Evolutionary conservation across 257 asterid genomes (phyloP).

Genomic region (Agastache rugosa): DNA sequence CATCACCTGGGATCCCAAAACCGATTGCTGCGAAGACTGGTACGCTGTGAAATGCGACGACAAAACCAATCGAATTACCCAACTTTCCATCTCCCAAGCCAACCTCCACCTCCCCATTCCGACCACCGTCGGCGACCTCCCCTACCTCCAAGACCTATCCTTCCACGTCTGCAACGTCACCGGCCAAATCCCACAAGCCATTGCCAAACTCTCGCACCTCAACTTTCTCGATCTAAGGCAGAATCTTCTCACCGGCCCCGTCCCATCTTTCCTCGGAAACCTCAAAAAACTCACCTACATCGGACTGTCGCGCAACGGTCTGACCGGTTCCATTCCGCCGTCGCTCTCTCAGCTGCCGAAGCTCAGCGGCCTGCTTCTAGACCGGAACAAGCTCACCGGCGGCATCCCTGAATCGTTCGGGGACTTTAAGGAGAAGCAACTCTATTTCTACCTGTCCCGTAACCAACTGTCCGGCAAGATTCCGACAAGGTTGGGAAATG

Average conservation of each 20-base stretch:
- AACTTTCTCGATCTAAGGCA: slow-evolving; percentile 25
- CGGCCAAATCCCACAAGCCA: slow-evolving; percentile 53
- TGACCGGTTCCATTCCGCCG: slow-evolving; percentile 52
- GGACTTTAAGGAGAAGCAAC: slow-evolving; percentile 29
- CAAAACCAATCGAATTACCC: slow-evolving; percentile 39
- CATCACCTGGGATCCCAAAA: slow-evolving; percentile 59
- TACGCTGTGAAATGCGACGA: slow-evolving; percentile 36
- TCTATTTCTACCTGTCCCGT: slow-evolving; percentile 45
- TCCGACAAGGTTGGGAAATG: slow-evolving; percentile 39
- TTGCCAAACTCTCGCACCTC: slow-evolving; percentile 48
- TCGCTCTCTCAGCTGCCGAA: slow-evolving; percentile 42
- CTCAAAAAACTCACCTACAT: slow-evolving; percentile 43
- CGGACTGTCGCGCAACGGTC: not conserved
- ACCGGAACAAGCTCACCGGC: slow-evolving; percentile 41
- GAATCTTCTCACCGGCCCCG: slow-evolving; percentile 43
- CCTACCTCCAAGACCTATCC: slow-evolving; percentile 37
- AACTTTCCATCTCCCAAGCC: slow-evolving; percentile 33
- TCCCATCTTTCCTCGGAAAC: slow-evolving; percentile 45
- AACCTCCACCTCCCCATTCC: slow-evolving; percentile 47
- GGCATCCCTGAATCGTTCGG: slow-evolving; percentile 54
- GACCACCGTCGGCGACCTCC: slow-evolving; percentile 43
- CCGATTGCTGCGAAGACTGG: slow-evolving; percentile 51
- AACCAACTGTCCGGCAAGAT: slow-evolving; percentile 52
- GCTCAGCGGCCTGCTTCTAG: slow-evolving; percentile 1
- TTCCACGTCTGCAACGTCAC: slow-evolving; percentile 45